Evolutionary conservation across 1,284 basidiomycete genomes (phyloP).

Genomic region (Spongiforma sp.): DNA sequence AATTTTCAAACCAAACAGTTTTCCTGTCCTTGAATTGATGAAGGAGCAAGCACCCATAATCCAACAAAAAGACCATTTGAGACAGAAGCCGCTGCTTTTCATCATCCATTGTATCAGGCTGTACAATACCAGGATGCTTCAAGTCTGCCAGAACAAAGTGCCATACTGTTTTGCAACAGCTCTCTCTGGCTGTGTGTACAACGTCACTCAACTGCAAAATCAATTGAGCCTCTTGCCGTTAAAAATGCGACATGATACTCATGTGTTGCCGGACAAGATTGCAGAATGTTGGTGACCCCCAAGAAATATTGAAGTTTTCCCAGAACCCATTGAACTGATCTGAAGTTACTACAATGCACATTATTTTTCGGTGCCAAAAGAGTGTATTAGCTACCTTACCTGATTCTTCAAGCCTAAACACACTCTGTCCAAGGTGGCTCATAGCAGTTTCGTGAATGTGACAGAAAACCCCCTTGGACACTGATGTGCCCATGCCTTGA

Average conservation of each 20-base stretch:
- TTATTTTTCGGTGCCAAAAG: background rate
- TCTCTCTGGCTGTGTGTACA: background rate
- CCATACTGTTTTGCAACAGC: background rate
- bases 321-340: background rate
- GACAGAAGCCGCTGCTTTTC: background rate
- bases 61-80: background rate
- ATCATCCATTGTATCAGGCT: background rate
- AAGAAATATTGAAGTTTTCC: background rate
- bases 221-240: background rate
- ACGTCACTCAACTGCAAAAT: background rate
- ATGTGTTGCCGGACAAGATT: background rate
- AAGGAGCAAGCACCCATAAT: background rate
- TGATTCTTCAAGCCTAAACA: background rate
- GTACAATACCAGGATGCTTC: background rate
- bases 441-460: background rate
- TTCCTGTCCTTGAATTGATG: background rate
- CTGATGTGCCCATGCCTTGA: background rate
- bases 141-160: background rate
- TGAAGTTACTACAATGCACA: conserved; percentile 1
- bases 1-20: background rate
- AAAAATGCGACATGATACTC: background rate
- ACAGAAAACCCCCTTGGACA: background rate
- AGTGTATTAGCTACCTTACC: background rate
- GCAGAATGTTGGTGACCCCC: background rate
- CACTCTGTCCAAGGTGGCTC: background rate